phyloP scores from a whole-genome alignment of 2,329 filamentous ascomycete genomes.

The Lasiodiplodia citricola region DNA sequence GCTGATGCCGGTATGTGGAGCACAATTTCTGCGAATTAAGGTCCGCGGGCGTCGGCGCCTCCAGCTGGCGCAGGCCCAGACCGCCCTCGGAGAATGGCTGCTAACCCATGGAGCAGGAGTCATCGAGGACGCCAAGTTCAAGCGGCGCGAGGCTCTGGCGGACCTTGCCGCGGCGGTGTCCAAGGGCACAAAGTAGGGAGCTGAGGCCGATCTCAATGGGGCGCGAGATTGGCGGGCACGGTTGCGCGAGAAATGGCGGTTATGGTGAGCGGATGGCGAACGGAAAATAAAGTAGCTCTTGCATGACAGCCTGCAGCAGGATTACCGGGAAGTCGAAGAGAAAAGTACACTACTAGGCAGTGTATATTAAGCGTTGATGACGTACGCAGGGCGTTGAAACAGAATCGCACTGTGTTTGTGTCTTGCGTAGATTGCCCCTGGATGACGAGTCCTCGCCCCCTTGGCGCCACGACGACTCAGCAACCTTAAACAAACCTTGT shows the following conservation, averaged over 20 bases:
- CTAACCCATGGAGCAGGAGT: conserved; percentile 56
- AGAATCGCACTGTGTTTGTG: neutral
- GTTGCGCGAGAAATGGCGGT: neutral
- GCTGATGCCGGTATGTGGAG: conserved; percentile 67
- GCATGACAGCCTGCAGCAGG: neutral
- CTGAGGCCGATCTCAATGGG: conserved; percentile 7
- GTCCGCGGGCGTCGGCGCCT: neutral
- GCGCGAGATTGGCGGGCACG: conserved; percentile 14
- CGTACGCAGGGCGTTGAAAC: conserved; percentile 16
- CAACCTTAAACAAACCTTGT: conserved; percentile 23
- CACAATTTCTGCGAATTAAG: neutral
- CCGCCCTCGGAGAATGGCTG: conserved; percentile 22
- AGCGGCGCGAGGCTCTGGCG: conserved; percentile 72
- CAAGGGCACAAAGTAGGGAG: conserved; percentile 18
- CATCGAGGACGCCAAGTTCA: conserved; percentile 77
- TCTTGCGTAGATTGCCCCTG: conserved; percentile 16
- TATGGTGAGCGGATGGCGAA: neutral
- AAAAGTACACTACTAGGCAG: neutral
- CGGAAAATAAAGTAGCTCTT: neutral
- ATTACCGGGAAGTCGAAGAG: neutral
- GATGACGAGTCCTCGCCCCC: conserved; percentile 16
- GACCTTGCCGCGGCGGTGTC: conserved; percentile 63
- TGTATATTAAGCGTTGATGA: conserved; percentile 15
- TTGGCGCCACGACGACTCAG: conserved; percentile 23
- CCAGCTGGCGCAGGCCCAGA: neutral